Evolutionary conservation across 768 basidiomycete genomes (phyloP).

Genomic region (Sporobolomyces roseus): DNA sequence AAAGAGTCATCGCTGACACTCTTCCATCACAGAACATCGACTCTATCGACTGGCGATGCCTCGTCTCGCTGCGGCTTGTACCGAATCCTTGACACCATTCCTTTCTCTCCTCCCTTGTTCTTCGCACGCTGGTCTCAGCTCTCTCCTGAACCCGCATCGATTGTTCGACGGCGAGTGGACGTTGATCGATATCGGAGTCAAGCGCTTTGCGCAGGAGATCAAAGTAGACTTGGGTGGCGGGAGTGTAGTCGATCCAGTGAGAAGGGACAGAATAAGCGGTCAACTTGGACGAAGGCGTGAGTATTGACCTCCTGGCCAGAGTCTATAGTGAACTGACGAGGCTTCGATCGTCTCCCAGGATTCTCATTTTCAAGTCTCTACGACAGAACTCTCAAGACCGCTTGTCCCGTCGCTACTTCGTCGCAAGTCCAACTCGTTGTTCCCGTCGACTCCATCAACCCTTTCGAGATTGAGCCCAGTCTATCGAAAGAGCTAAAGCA

Average conservation of each 20-base stretch:
- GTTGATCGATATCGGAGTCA: slow-evolving; percentile 63
- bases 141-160: slow-evolving; percentile 74
- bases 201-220: slow-evolving; percentile 46
- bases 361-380: slow-evolving; percentile 59
- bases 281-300: slow-evolving; percentile 38
- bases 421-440: slow-evolving; percentile 46
- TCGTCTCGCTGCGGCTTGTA: slow-evolving; percentile 75
- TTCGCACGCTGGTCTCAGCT: slow-evolving; percentile 74
- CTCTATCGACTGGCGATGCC: slow-evolving; percentile 65
- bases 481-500: neutral
- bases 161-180: slow-evolving; percentile 91
- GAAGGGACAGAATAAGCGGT: slow-evolving; percentile 36
- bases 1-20: neutral
- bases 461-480: slow-evolving; percentile 24
- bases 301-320: neutral
- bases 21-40: slow-evolving; percentile 12
- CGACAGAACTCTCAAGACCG: slow-evolving; percentile 59
- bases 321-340: slow-evolving; percentile 61
- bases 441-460: slow-evolving; percentile 22
- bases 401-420: slow-evolving; percentile 63
- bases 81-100: slow-evolving; percentile 94
- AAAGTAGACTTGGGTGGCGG: slow-evolving; percentile 68
- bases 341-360: neutral
- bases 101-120: slow-evolving; percentile 92
- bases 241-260: slow-evolving; percentile 71